Evolutionary conservation across 768 basidiomycete genomes (phyloP).

Genomic region (Kwoniella mangroviensis): DNA sequence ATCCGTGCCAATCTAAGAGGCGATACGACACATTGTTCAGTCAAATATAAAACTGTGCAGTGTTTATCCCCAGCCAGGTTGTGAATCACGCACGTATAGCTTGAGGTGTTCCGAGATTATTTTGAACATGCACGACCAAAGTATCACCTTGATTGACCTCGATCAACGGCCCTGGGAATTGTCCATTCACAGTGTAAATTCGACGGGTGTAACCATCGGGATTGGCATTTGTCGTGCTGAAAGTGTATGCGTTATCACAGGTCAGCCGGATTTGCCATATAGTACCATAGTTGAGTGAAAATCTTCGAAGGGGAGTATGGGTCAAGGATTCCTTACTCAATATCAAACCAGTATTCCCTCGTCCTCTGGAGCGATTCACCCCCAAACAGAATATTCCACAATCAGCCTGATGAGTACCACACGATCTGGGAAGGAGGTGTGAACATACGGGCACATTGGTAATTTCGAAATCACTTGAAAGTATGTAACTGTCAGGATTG

Average conservation of each 20-base stretch:
- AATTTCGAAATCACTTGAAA: conserved; percentile 24
- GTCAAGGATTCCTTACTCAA: conserved; percentile 16
- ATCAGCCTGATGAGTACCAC: neutral
- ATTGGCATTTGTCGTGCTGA: conserved; percentile 4
- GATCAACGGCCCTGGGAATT: conserved; percentile 40
- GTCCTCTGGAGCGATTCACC: conserved; percentile 20
- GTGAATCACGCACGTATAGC: too few relatives aligned
- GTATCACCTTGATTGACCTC: conserved; percentile 47
- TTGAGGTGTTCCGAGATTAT: conserved; percentile 29
- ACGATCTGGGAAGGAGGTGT: neutral
- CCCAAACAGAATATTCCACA: neutral
- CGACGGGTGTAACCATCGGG: conserved; percentile 34
- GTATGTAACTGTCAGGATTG: neutral
- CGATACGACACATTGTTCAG: neutral
- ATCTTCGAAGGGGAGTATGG: too few relatives aligned
- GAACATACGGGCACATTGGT: neutral
- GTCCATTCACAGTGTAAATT: conserved; percentile 30
- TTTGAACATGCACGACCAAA: conserved; percentile 33
- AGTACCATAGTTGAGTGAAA: too few relatives aligned
- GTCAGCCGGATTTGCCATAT: neutral
- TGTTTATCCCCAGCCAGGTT: too few relatives aligned
- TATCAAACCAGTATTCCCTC: conserved; percentile 23
- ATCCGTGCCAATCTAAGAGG: conserved; percentile 37
- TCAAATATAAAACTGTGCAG: neutral
- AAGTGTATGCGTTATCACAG: neutral